phyloP scores from a whole-genome alignment of 352 stramenopile genomes.

The Blastocystis sp. region DNA sequence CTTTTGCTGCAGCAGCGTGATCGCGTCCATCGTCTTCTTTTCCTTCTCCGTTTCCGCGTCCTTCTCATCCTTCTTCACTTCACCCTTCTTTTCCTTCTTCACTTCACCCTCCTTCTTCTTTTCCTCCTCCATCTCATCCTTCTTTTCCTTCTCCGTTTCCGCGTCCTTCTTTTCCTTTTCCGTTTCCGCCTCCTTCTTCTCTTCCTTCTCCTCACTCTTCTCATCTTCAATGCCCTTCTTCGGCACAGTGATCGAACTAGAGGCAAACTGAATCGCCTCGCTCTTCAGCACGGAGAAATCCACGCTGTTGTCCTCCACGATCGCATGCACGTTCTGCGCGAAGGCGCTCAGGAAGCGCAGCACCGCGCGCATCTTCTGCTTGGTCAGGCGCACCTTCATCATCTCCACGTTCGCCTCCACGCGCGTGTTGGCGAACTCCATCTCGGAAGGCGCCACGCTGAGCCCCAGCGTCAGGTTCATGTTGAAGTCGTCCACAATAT shows the following conservation, averaged over 20 bases:
- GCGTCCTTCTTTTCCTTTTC: not conserved
- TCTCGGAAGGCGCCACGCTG: not conserved
- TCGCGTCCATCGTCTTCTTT: not conserved
- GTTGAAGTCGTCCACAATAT: slow-evolving; percentile 58
- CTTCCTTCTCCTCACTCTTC: slow-evolving; percentile 2
- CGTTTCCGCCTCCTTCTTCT: too few species aligned
- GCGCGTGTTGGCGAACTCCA: slow-evolving; percentile 28
- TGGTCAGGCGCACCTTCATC: slow-evolving; percentile 3
- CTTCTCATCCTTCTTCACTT: too few species aligned
- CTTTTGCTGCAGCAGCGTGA: slow-evolving; percentile 32
- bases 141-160: not conserved
- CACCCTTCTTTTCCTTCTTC: not conserved
- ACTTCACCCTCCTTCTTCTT: not conserved
- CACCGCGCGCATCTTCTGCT: not conserved
- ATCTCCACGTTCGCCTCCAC: slow-evolving; percentile 25
- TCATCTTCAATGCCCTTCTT: not conserved
- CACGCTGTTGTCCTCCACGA: slow-evolving; percentile 25
- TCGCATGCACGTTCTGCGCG: not conserved
- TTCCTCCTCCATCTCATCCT: not conserved
- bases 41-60: too few species aligned
- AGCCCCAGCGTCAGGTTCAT: not conserved
- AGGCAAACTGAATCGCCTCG: not conserved
- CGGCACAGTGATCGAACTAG: not conserved
- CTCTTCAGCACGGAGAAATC: slow-evolving; percentile 19
- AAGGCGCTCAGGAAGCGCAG: not conserved